Evolutionary conservation across 2,329 filamentous ascomycete species (phyloP).

Genomic region (Aspergillus sp.): DNA sequence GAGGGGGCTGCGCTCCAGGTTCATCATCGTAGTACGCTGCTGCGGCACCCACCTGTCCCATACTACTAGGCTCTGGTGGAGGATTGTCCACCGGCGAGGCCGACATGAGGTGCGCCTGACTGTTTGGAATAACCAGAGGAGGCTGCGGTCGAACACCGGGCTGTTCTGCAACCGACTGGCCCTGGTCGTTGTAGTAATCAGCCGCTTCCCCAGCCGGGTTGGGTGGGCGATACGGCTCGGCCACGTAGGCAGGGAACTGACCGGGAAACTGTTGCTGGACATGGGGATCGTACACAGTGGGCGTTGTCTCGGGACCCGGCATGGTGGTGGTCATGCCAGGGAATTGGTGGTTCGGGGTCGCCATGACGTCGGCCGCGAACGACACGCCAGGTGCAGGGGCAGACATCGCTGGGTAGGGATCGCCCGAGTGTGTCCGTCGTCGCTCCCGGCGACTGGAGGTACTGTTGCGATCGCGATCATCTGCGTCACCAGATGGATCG

Average conservation of each 20-base stretch:
- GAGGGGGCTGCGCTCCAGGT: conserved; percentile 7
- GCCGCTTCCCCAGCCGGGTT: conserved; percentile 54
- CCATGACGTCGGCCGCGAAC: conserved; percentile 25
- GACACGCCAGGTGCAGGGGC: conserved; percentile 19
- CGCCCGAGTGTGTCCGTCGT: conserved; percentile 28
- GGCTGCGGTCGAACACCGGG: conserved; percentile 57
- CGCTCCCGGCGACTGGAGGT: conserved; percentile 21
- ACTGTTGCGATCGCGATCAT: conserved; percentile 11
- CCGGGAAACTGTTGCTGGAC: conserved; percentile 59
- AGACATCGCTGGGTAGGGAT: conserved; percentile 21
- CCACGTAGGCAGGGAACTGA: conserved; percentile 49
- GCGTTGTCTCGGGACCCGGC: conserved; percentile 21
- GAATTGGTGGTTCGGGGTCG: conserved; percentile 30
- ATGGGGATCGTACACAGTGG: conserved; percentile 43
- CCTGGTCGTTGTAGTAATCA: conserved; percentile 63
- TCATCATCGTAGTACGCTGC: conserved; percentile 53
- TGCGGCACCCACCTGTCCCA: conserved; percentile 48
- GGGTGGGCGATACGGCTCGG: conserved; percentile 47
- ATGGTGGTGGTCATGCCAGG: conserved; percentile 12
- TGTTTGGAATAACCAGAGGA: conserved; percentile 53
- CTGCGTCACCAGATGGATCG: conserved; percentile 19
- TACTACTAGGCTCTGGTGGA: conserved; percentile 56
- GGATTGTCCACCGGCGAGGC: conserved; percentile 52
- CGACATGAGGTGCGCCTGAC: conserved; percentile 56
- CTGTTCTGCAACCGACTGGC: conserved; percentile 57